phyloP scores from a whole-genome alignment of 768 basidiomycete species.

The Coprinellus aureogranulatus region DNA sequence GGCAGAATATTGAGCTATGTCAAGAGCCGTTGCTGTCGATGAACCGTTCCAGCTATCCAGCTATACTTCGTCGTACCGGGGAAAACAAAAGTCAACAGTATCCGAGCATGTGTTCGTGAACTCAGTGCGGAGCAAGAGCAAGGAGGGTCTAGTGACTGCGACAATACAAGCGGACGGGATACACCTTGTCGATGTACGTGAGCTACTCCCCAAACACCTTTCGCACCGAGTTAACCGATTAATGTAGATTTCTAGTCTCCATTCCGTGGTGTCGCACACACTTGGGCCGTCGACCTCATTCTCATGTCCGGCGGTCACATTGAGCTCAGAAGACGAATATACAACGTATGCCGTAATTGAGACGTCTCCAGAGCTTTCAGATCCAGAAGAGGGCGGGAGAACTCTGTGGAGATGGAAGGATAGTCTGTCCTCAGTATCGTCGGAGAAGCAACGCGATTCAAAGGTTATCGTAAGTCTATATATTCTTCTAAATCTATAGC shows the following conservation, averaged over 20 bases:
- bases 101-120: constrained; percentile 11
- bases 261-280: constrained; percentile 66
- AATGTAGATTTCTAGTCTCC: constrained; percentile 56
- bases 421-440: constrained; percentile 29
- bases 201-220: background rate
- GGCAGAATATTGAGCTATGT: background rate
- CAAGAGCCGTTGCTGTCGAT: constrained; percentile 18
- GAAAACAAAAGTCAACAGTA: constrained; percentile 13
- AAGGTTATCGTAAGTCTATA: constrained; percentile 40
- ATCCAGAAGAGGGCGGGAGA: constrained; percentile 39
- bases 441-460: constrained; percentile 18
- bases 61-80: constrained; percentile 26
- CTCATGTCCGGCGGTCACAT: constrained; percentile 55
- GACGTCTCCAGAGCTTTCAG: constrained; percentile 42
- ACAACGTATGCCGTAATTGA: constrained; percentile 57
- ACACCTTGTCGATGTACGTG: constrained; percentile 65
- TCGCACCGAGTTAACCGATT: constrained; percentile 1
- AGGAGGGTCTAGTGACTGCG: constrained; percentile 61
- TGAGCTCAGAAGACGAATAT: constrained; percentile 27
- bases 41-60: constrained; percentile 42
- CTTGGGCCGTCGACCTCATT: constrained; percentile 66
- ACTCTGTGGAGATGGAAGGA: constrained; percentile 66
- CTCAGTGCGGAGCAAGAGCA: constrained; percentile 7
- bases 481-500: background rate
- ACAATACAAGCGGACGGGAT: constrained; percentile 73